Evolutionary conservation across 2,329 filamentous ascomycete genomes (phyloP).

Genomic region (Phialemonium atrogriseum): DNA sequence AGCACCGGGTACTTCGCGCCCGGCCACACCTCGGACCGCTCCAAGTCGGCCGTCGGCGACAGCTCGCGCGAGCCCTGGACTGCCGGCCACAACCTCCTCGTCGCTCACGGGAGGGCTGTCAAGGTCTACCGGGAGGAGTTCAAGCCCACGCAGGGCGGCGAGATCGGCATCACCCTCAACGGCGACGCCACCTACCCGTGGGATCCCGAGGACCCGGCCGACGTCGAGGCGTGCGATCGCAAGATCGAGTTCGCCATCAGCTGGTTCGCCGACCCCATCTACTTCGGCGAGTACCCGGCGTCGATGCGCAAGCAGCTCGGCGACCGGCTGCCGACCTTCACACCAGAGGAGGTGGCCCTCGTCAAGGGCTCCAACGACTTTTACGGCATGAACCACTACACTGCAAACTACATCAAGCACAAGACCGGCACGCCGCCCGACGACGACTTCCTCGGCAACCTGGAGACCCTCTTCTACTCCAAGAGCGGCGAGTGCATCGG

Average conservation of each 20-base stretch:
- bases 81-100: conserved; percentile 70
- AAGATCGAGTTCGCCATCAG: conserved; percentile 82
- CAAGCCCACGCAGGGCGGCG: conserved; percentile 60
- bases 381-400: conserved; percentile 94
- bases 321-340: conserved; percentile 66
- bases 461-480: conserved; percentile 64
- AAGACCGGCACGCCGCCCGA: conserved; percentile 49
- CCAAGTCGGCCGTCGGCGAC: conserved; percentile 63
- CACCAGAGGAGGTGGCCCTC: conserved; percentile 61
- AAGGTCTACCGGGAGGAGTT: conserved; percentile 79
- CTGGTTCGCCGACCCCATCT: conserved; percentile 85
- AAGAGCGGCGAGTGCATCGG: conserved; percentile 69
- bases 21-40: conserved; percentile 70
- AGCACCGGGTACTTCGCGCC: conserved; percentile 71
- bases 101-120: conserved; percentile 73
- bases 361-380: conserved; percentile 86
- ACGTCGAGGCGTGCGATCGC: conserved; percentile 68
- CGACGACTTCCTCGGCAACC: conserved; percentile 66
- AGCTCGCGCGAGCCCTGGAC: conserved; percentile 72
- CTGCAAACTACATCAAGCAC: conserved; percentile 77
- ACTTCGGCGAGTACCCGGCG: conserved; percentile 74
- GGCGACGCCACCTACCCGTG: conserved; percentile 78
- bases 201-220: conserved; percentile 66
- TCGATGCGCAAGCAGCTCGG: conserved; percentile 79
- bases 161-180: conserved; percentile 84